These are phyloP conservation scores for Phellinidium pouzarii DNA, from an alignment of 1,284 basidiomycete species.

Conservation along the genomic window DNA sequence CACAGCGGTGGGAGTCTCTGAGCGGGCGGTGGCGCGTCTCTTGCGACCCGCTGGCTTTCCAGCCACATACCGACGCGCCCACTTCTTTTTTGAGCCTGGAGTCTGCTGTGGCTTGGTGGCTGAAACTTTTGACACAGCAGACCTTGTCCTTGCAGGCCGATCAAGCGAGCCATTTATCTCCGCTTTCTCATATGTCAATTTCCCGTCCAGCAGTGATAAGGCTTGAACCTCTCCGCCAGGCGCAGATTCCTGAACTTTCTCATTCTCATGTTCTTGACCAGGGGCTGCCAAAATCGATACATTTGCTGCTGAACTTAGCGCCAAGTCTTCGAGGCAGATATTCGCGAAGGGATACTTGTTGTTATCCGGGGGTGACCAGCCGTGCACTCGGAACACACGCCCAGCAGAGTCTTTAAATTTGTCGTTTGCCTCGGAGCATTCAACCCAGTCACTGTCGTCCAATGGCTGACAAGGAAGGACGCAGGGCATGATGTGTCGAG, in stretches of 20 bases:
- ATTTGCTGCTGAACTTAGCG: neutral
- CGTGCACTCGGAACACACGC: neutral
- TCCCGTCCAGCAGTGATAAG: too few relatives aligned
- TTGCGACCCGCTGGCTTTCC: neutral
- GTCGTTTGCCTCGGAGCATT: neutral
- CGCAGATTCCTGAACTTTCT: too few relatives aligned
- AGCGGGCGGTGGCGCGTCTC: neutral
- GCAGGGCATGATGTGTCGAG: neutral
- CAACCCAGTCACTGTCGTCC: neutral
- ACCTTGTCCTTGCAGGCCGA: neutral
- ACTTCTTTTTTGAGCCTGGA: neutral
- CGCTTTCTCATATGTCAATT: too few relatives aligned
- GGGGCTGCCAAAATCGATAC: neutral
- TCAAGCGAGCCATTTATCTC: too few relatives aligned
- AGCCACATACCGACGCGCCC: neutral
- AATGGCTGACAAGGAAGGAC: neutral
- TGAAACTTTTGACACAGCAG: neutral
- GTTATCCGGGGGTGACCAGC: constrained; percentile 3
- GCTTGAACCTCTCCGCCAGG: too few relatives aligned
- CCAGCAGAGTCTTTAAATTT: neutral
- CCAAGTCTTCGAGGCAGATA: neutral
- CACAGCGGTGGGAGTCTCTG: neutral
- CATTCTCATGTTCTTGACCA: too few relatives aligned
- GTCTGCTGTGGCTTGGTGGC: neutral
- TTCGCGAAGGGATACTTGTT: neutral